Evolutionary conservation across 768 basidiomycete species (phyloP), one percentile per base, ranked within the genome.

Genomic region (Gloeopeniophorella convolvens): DNA sequence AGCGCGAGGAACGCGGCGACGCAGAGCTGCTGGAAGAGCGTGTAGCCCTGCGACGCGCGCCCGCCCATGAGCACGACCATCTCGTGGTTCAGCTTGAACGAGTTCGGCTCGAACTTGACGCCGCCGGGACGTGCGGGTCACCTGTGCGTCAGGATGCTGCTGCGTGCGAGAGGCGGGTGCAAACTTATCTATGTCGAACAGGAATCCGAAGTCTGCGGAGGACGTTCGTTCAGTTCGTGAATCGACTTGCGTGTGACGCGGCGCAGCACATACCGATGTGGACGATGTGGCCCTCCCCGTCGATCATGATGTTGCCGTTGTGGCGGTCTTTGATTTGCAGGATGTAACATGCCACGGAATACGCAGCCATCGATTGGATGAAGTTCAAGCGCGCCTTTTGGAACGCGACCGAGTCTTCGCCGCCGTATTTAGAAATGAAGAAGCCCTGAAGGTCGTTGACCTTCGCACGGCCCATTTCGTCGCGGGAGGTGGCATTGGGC

Each of bases 231-330:
- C n/a, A n/a, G n/a, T n/a, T n/a, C n/a, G n/a, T n/a, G 27, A 28
- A 21, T 45, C 18, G 12, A 24, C 35, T 20, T 3, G 20, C 10
- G 7, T 26, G 27, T 13, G 36, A 23, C 20, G 2, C 4, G 16
- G 1, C 10, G 32, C 18, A 33, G 46, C 15, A 64, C 83, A 35
- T 51, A 92, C 93, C 95, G 59, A 99, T 80, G 65, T 99, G 96
- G 4, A 97, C 79, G 51, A 99, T 95, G 64, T 97, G 94, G 0
- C 96, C 96, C 51, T 94, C 89, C 2, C 87, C 92, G 64, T 98
- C 96, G 52, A 99, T 94, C 95, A 99, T 97, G 64, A 99, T 98
- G 65, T 99, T 99, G 24, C 96, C 96, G 62, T 99, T 99, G 66
- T 99, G 96, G 32, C 96, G 72, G 64, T 99, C 96, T 70, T 99